Evolutionary conservation across 2,329 filamentous ascomycete species (phyloP), one percentile per base, ranked within the genome.

Genomic region (Sclerotinia sclerotiorum): DNA sequence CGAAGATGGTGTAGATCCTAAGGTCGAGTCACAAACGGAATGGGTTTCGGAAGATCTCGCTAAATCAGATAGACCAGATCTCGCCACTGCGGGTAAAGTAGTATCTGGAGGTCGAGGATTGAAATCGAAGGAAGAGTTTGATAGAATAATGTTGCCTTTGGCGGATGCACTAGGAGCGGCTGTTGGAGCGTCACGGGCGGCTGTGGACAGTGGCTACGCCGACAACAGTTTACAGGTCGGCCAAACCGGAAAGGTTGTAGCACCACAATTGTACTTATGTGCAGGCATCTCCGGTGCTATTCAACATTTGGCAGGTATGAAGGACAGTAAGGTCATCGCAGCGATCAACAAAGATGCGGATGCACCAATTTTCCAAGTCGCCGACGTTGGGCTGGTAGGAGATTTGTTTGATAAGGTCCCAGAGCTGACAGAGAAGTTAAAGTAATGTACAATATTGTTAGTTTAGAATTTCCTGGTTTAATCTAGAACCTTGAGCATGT

Each of bases 281-380:
- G 94, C 94, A 17, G 95, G 95, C 77, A 98, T 99, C 75, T 97
- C 93, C 11, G 95, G 95, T 66, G 95, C 95, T 29, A 99, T 99
- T 75, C 95, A 99, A 82, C 95, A 99, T 84, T 81, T 99, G 81
- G 95, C 95, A 44, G 95, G 95, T 78, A 99, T 99, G 95, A 99
- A 99, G 86, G 95, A 99, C 79, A 97, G 93, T 84, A 99, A 99
- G 84, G 95, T 99, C 69, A 99, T 99, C 82, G 95, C 94, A 29
- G 93, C 93, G 19, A 98, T 99, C 78, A 99, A 99, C 85, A 99
- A 99, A 84, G 95, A 99, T 78, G 84, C 89, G 5, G 95, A 99
- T 80, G 95, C 95, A 68, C 95, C 95, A 42, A 99, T 99, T 75
- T 99, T 99, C 85, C 95, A 99, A 81, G 88, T 99, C 69, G 95